A percentile compares a stretch with the other conserved stretches of the same genome.
Conservation (phyloP, 2,329 filamentous ascomycete species). For the Trichoderma guizhouense region DNA sequence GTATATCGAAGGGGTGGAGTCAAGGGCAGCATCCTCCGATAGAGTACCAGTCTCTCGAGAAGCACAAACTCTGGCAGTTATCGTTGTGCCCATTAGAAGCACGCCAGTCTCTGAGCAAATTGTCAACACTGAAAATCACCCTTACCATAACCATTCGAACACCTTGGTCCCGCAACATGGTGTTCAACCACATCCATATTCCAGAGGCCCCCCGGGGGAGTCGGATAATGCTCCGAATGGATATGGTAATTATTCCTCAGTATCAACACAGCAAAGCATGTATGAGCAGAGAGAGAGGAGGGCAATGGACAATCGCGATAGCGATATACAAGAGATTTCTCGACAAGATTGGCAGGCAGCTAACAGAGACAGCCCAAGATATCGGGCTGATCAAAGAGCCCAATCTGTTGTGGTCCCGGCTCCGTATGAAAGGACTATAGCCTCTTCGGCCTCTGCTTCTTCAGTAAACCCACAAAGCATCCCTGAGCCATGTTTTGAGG, state of each 20-base stretch:
- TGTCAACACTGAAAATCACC: neutral
- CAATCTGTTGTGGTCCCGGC: neutral
- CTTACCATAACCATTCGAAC: neutral
- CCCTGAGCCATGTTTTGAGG: neutral
- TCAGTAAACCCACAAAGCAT: neutral
- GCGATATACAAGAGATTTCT: neutral
- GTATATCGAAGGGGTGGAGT: neutral
- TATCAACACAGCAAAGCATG: neutral
- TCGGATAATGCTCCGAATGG: neutral
- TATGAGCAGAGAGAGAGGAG: no score
- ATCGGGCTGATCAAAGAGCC: neutral
- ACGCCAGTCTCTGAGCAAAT: neutral
- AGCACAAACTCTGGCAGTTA: neutral
- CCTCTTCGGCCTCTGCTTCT: neutral
- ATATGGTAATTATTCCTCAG: no score
- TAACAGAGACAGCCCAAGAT: neutral
- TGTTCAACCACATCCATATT: neutral
- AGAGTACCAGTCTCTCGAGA: neutral
- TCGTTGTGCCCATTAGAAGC: neutral
- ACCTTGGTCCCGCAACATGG: neutral
- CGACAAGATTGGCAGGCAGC: neutral
- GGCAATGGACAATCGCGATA: neutral
- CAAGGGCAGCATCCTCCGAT: neutral
- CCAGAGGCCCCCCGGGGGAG: neutral
- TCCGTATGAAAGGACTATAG: neutral